Base-by-base conservation (phyloP, 2,329 filamentous ascomycete species). In the Ophiostoma tasmaniense region DNA sequence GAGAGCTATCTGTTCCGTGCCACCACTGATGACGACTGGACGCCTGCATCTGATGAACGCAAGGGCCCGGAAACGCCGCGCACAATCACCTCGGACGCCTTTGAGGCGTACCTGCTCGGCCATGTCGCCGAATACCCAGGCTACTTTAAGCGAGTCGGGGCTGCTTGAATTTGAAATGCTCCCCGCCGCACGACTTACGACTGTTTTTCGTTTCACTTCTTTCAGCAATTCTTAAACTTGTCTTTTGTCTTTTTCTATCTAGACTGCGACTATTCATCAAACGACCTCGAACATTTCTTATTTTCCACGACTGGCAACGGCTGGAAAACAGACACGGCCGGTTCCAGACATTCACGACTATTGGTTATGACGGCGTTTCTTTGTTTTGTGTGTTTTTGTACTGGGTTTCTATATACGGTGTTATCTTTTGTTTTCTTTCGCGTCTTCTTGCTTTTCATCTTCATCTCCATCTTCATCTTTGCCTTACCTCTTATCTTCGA, bases 1-100 rank as follows among this genome's bases (percentile, higher is more conserved):
- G 80, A 82, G 73, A 73, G 76, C 17, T 81, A 80, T 74, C 76
- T 77, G 71, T 82, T 82, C 71, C 77, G 78, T 66, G 76, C 79
- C 1, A 74, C 79, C 66, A 79, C 79, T 39, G 77, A 80, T 72
- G 80, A 81, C 68, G 72, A 79, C 20, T 81, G 80, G 80, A 75
- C 33, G 14, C 66, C 68, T 5, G 72, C 78, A 8, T 67, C 67
- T 0, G 67, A 64, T 28, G 69, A 66, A 50, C 67, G 42, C 67
- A 67, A 61, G 61, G 67, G 30, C 64, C 67, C 67, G 71, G 73
- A 33, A 70, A 72, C 52, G 37, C 71, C 75, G 11, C 76, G 75
- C 69, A 77, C 77, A 22, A 78, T 79, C 70, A 78, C 78, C 72
- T 79, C 77, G 39, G 70, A 75, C 22, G 77, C 76, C 7, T 79